phyloP scores from a whole-genome alignment of 2,329 filamentous ascomycete species.

The Aureobasidium musti region DNA sequence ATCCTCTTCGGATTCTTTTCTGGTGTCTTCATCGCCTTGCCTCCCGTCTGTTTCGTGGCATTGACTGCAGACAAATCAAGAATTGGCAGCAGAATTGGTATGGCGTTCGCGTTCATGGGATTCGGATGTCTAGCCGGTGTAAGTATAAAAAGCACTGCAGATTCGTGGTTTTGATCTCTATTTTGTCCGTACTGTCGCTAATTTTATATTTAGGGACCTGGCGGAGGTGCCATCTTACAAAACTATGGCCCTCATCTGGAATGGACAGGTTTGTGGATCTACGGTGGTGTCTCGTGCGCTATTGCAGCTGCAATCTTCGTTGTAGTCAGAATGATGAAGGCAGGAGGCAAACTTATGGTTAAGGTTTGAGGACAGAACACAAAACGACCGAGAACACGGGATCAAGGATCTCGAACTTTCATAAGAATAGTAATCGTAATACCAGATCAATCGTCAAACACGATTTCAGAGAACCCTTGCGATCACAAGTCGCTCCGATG shows the following conservation, averaged over 20 bases:
- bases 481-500: not conserved
- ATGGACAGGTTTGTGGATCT: slow-evolving; percentile 45
- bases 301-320: slow-evolving; percentile 31
- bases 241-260: slow-evolving; percentile 31
- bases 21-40: slow-evolving; percentile 49
- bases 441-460: not conserved
- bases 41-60: slow-evolving; percentile 45
- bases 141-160: not conserved
- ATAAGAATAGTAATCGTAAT: slow-evolving; percentile 1
- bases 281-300: slow-evolving; percentile 38
- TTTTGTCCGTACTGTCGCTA: not conserved
- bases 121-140: slow-evolving; percentile 41
- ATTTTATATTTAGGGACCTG: slow-evolving; percentile 34
- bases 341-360: slow-evolving; percentile 36
- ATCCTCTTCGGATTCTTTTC: slow-evolving; percentile 49
- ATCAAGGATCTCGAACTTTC: not conserved
- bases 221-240: slow-evolving; percentile 42
- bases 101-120: slow-evolving; percentile 42
- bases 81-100: slow-evolving; percentile 50
- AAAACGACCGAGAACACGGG: not conserved
- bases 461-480: too few species aligned
- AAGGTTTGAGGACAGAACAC: slow-evolving; percentile 31
- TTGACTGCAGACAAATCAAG: slow-evolving; percentile 47
- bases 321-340: slow-evolving; percentile 36
- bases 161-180: not conserved